Conservation (phyloP, 2,329 filamentous ascomycete species). For the Cordyceps tenuipes region DNA sequence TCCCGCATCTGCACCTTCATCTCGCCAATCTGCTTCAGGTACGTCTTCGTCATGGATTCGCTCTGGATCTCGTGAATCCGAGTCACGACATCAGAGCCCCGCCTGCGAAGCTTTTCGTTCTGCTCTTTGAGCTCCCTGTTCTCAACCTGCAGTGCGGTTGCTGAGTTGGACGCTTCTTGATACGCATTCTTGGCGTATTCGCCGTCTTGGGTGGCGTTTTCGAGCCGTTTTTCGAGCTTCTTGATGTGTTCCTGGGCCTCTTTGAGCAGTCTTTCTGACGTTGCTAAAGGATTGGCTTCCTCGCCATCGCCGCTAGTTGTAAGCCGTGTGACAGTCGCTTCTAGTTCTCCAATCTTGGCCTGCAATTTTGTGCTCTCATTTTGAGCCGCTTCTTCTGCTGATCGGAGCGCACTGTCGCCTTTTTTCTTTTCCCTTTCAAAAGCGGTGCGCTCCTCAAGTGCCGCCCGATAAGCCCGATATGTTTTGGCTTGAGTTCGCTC, state of each 20-base stretch:
- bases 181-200: conserved; percentile 53
- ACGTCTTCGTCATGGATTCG: conserved; percentile 25
- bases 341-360: conserved; percentile 30
- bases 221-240: conserved; percentile 32
- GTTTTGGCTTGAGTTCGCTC: conserved; percentile 36
- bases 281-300: conserved; percentile 19
- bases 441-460: conserved; percentile 40
- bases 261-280: conserved; percentile 27
- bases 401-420: conserved; percentile 24
- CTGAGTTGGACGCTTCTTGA: conserved; percentile 45
- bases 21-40: conserved; percentile 32
- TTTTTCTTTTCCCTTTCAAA: conserved; percentile 40
- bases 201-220: conserved; percentile 37
- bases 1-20: conserved; percentile 37
- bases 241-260: conserved; percentile 29
- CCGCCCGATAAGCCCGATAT: conserved; percentile 39
- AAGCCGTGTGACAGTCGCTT: conserved; percentile 23
- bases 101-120: conserved; percentile 32
- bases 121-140: conserved; percentile 36
- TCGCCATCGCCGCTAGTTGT: conserved; percentile 18
- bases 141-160: conserved; percentile 36
- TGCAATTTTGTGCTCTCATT: conserved; percentile 30
- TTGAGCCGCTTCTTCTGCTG: conserved; percentile 19
- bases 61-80: conserved; percentile 40
- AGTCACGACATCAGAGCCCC: conserved; percentile 36